Conservation (phyloP, 495 filamentous ascomycete genomes). For the Clohesyomyces aquaticus region DNA sequence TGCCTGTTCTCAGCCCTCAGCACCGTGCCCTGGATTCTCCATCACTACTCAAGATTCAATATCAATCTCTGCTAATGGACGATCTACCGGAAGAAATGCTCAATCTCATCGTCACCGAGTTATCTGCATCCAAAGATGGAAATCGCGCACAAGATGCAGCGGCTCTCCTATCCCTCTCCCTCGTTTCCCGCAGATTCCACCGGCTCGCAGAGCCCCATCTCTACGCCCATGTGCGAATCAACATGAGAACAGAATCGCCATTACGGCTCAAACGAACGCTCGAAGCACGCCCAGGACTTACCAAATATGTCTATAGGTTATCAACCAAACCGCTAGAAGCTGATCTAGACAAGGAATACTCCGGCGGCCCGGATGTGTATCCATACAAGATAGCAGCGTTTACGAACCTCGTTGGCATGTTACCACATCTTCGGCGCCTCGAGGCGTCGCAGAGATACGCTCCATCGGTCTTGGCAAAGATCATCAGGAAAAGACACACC, state of each 20-base stretch:
- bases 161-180: background rate
- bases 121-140: background rate
- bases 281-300: background rate
- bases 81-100: background rate
- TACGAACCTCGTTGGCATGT: background rate
- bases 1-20: no score
- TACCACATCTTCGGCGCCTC: background rate
- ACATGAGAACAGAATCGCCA: background rate
- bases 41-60: no score
- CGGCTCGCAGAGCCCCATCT: background rate
- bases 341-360: background rate
- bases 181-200: background rate
- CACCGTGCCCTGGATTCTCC: no score
- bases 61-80: background rate
- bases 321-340: background rate
- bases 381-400: background rate
- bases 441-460: background rate
- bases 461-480: background rate
- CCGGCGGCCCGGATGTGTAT: background rate
- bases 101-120: background rate
- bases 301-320: background rate
- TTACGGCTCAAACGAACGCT: background rate
- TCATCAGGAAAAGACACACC: background rate
- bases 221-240: background rate
- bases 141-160: background rate